A percentile compares a stretch with the other conserved stretches of the same genome.
These are phyloP conservation scores for Rhizopogon vesiculosus DNA, from an alignment of 768 basidiomycete genomes.

Conservation along the genomic window DNA sequence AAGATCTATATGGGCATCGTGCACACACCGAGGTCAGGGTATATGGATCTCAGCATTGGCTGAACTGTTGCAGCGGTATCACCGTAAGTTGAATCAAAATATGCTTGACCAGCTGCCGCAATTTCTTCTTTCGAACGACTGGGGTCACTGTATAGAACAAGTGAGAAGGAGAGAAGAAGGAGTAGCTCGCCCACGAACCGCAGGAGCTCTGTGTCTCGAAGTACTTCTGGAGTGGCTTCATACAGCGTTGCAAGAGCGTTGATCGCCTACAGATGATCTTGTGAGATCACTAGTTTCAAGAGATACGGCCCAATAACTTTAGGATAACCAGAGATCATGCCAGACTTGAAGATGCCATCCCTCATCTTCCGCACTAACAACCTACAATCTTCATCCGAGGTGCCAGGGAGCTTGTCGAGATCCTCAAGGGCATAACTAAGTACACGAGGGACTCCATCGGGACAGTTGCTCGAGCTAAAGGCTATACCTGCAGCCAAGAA, in stretches of 20 bases:
- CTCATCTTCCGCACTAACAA: constrained; percentile 50
- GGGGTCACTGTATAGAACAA: constrained; percentile 30
- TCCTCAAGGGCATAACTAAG: constrained; percentile 47
- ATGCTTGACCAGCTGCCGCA: constrained; percentile 33
- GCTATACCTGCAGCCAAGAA: constrained; percentile 52
- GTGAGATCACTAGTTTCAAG: background rate
- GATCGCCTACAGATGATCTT: constrained; percentile 39
- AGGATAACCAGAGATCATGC: constrained; percentile 52
- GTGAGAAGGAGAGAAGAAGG: background rate
- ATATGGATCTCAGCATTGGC: constrained; percentile 41
- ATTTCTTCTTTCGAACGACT: constrained; percentile 39
- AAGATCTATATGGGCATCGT: background rate
- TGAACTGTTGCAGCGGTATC: constrained; percentile 47
- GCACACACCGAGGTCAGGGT: constrained; percentile 60
- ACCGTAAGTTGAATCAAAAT: constrained; percentile 52
- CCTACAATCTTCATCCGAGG: constrained; percentile 30
- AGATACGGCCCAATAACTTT: constrained; percentile 33
- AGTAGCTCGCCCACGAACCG: constrained; percentile 31
- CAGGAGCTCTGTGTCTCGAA: constrained; percentile 41
- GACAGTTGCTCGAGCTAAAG: constrained; percentile 54
- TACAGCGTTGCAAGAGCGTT: constrained; percentile 50
- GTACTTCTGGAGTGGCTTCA: constrained; percentile 47
- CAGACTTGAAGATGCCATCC: constrained; percentile 61
- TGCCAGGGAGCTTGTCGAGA: constrained; percentile 25
- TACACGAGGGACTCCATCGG: constrained; percentile 53